These are phyloP conservation scores for Globisporangium takayamanum DNA, from an alignment of 352 stramenopile genomes.

Conservation along the genomic window DNA sequence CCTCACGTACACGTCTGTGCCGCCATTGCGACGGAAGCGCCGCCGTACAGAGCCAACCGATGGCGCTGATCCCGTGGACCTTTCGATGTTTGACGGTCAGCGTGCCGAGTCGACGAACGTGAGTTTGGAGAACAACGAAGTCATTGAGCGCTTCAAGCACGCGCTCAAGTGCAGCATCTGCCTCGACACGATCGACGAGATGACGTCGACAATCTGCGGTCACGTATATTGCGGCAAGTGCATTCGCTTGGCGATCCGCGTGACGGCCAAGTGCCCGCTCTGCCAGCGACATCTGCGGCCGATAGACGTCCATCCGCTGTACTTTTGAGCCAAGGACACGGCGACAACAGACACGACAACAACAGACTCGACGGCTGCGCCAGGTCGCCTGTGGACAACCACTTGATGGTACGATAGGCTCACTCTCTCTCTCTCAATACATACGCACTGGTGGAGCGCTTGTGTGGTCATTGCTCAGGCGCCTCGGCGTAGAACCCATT, in stretches of 20 bases:
- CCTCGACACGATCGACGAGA: constrained; percentile 67
- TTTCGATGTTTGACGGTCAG: constrained; percentile 27
- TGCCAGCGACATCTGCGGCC: constrained; percentile 54
- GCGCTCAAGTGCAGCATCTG: constrained; percentile 83
- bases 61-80: not conserved
- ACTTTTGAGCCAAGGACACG: constrained; percentile 38
- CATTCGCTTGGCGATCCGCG: constrained; percentile 59
- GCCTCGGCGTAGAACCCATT: constrained; percentile 31
- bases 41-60: constrained; percentile 19
- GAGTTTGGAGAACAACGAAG: constrained; percentile 70
- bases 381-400: too few relatives aligned
- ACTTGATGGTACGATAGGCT: constrained; percentile 1
- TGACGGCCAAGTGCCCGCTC: constrained; percentile 69
- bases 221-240: constrained; percentile 77
- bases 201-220: constrained; percentile 75
- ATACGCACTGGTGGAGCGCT: not conserved
- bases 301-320: constrained; percentile 76
- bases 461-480: not conserved
- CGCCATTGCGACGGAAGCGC: constrained; percentile 33
- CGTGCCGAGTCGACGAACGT: constrained; percentile 62
- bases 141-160: constrained; percentile 66
- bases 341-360: not conserved
- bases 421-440: not conserved
- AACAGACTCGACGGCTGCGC: not conserved
- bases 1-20: constrained; percentile 14